Percentiles rank a stretch among this genome's conserved stretches.
These are phyloP conservation scores for Chaetomium strumarium DNA, from an alignment of 2,329 filamentous ascomycete genomes.

Conservation along the genomic window DNA sequence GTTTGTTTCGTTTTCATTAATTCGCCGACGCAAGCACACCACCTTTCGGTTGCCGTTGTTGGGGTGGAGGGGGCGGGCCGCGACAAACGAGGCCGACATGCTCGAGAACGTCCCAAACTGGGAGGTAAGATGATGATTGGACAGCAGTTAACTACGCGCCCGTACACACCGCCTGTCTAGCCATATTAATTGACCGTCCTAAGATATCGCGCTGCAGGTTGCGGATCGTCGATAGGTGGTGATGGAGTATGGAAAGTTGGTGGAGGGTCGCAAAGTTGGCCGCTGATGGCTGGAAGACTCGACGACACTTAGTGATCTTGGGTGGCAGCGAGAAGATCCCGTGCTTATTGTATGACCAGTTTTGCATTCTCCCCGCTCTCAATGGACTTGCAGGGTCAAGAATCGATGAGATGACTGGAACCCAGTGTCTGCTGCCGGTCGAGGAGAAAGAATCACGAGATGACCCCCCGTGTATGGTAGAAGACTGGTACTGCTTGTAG, in stretches of 20 bases:
- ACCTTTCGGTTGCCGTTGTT: conserved; percentile 7
- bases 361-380: no score
- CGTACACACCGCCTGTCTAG: conserved; percentile 13
- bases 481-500: no score
- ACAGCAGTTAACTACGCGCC: conserved; percentile 13
- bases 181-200: conserved; percentile 12
- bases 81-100: conserved; percentile 12
- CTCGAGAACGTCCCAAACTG: conserved; percentile 10
- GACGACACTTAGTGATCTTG: not conserved
- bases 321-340: not conserved
- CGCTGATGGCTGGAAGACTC: not conserved
- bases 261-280: not conserved
- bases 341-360: not conserved
- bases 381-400: no score
- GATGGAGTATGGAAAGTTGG: conserved; percentile 3
- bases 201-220: conserved; percentile 12
- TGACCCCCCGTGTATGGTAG: no score
- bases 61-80: conserved; percentile 18
- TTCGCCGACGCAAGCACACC: not conserved
- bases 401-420: no score
- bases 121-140: conserved; percentile 17
- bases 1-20: conserved; percentile 8
- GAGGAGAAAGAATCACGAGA: no score
- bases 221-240: conserved; percentile 8
- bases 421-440: no score